Base-by-base conservation (phyloP, 73 alveolate species). In the Blepharisma japonicum region DNA sequence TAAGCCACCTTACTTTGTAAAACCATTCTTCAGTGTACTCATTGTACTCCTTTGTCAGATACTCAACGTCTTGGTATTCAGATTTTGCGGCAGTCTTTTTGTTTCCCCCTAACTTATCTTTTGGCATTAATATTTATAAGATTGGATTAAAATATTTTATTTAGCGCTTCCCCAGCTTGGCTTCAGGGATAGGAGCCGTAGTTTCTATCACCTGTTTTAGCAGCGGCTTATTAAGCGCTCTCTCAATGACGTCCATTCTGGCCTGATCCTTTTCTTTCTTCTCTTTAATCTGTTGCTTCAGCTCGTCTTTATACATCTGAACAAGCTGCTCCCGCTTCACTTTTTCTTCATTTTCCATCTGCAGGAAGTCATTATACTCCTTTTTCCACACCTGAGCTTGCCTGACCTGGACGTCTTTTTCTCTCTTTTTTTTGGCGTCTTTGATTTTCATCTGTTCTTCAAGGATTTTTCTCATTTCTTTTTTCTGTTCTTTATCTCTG, bases 301-400 rank as follows among this genome's bases (percentile, higher is more conserved):
- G 39, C 39, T 45, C 66, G 27, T 70, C 39, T n/a, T 72, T 9
- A 25, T 70, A 47, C 70, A 45, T 45, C 23, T 45, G 11, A 47
- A 14, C 11, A 70, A 70, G 23, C 56, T 18, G 55, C 2, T 70
- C 66, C 27, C 66, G 25, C 27, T 70, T 70, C 14, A 9, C 6
- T n/a, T 39, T 47, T 70, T 70, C 66, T 5, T 70, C 80, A 7
- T 39, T 47, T 18, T 18, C 46, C 32, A 70, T 21, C 61, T 70
- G 11, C 21, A 18, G 32, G 5, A 70, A 70, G 2, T 70, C 80
- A 9, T 70, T 54, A 47, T 54, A 45, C 14, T 70, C 80, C 5
- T 45, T 45, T 70, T 70, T 70, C 80, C 80, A 70, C 38, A 70
- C 27, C 66, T 18, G n/a, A 4, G 80, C 80, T 70, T 70, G 66